phyloP scores from a whole-genome alignment of 1,284 basidiomycete genomes.

The Trichosporon sp. region DNA sequence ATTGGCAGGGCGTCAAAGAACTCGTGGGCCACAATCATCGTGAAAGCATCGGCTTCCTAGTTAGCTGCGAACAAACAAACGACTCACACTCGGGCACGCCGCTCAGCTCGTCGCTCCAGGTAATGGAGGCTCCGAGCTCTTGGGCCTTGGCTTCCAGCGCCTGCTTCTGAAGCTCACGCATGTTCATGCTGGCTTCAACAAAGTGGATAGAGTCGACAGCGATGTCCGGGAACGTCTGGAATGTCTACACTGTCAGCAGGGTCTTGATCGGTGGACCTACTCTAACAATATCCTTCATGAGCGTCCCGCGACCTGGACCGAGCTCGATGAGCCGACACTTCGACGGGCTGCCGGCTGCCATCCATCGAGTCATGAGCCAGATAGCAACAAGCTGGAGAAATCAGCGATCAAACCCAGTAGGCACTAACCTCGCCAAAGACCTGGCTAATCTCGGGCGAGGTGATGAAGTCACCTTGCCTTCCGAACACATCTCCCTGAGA shows the following conservation, averaged over 20 bases:
- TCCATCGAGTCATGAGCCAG: slow-evolving; percentile 81
- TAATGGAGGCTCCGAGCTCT: slow-evolving; percentile 48
- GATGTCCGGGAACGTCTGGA: slow-evolving; percentile 24
- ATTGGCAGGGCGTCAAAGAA: slow-evolving; percentile 97
- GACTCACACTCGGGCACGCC: slow-evolving; percentile 56
- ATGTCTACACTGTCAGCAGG: slow-evolving; percentile 27
- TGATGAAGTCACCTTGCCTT: slow-evolving; percentile 84
- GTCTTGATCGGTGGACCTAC: slow-evolving; percentile 52
- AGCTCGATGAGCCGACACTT: slow-evolving; percentile 78
- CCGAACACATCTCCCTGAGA: slow-evolving; percentile 77
- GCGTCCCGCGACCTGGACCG: slow-evolving; percentile 88
- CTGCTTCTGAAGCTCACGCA: slow-evolving; percentile 63
- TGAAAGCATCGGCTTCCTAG: slow-evolving; percentile 59
- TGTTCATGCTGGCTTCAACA: slow-evolving; percentile 69
- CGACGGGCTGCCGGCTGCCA: slow-evolving; percentile 55
- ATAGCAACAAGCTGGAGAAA: slow-evolving; percentile 67
- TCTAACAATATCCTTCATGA: slow-evolving; percentile 85
- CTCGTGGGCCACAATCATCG: slow-evolving; percentile 89
- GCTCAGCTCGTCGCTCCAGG: slow-evolving; percentile 73
- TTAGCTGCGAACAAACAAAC: no score
- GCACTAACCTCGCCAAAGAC: slow-evolving; percentile 85
- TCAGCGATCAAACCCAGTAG: background rate
- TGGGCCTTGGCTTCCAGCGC: slow-evolving; percentile 51
- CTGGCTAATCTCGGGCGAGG: slow-evolving; percentile 94
- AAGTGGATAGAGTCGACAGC: slow-evolving; percentile 63